Base-by-base conservation (phyloP, 1,284 basidiomycete genomes). In the Bondarzewia mesenterica region DNA sequence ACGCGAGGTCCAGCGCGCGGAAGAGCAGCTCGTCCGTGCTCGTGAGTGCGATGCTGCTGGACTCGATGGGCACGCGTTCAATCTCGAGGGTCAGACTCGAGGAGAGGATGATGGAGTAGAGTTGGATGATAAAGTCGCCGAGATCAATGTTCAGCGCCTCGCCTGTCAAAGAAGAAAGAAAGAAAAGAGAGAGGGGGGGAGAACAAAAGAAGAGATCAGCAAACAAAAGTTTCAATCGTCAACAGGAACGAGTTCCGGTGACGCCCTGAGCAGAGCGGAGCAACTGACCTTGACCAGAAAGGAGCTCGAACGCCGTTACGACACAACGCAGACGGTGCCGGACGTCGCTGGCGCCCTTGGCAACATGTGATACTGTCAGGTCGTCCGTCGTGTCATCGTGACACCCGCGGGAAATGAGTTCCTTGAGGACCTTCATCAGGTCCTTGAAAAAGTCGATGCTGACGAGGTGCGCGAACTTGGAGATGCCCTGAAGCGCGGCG, bases 391-490 rank as follows among this genome's bases (percentile, higher is more conserved):
- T n/a, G 27, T 58, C 57, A 39, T 40, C 53, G 41, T 47, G 60
- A 53, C 54, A 57, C 47, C 75, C 74, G 52, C 76, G 74, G 48
- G 69, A 61, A 55, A 96, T 82, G 49, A 93, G 80, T 50, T 76
- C 75, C 63, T 90, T 89, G 27, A 99, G 73, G 1, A 96, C 93
- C 46, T 81, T 75, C 67, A 99, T 77, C 42, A 99, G 72, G 68
- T 99, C 96, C 56, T 87, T 85, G 81, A 99, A 99, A 69, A 99
- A 99, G 65, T 99, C 96, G 58, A 99, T 80, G 67, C 97, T 99
- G 66, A 99, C 93, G 49, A 97, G 78, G 65, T 99, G 96, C 0
- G 95, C 88, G 61, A 91, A 99, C 67, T 85, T 85, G 5, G 93
- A 84, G 58, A 99, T 87, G 52, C 96, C 96, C 60, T 89, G 85